A percentile compares a stretch with the other conserved stretches of the same genome.
Evolutionary conservation across 176 grass and related monocot species (phyloP).

Genomic region (Phyllostachys edulis): DNA sequence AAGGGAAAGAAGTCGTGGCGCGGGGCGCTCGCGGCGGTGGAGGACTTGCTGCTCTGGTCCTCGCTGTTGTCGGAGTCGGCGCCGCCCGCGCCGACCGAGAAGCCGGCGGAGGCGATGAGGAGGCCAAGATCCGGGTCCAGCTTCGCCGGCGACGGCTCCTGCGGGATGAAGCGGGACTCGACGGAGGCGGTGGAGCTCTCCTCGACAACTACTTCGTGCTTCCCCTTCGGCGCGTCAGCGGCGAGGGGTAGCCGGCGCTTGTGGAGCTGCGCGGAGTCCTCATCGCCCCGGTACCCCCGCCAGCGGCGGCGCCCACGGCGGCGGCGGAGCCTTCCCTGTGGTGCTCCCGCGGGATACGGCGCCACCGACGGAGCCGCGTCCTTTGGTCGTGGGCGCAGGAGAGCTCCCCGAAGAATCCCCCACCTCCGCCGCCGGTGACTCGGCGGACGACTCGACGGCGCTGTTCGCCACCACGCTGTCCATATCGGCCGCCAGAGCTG

Average conservation of each 20-base stretch:
- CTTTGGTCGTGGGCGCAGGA: conserved; percentile 11
- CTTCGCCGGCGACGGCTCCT: not conserved
- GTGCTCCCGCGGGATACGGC: conserved; percentile 51
- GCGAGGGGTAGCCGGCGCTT: conserved; percentile 46
- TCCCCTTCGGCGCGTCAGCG: conserved; percentile 21
- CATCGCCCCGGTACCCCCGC: not conserved
- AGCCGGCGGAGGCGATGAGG: conserved; percentile 40
- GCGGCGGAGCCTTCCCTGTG: conserved; percentile 1
- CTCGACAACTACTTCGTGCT: conserved; percentile 25
- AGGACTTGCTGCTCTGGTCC: conserved; percentile 62
- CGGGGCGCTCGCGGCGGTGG: conserved; percentile 55
- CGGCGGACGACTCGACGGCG: not conserved
- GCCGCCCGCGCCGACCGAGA: conserved; percentile 54
- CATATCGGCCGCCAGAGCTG: not conserved
- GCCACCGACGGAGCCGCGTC: conserved; percentile 48
- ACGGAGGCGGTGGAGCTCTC: conserved; percentile 62
- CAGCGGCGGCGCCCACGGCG: not conserved
- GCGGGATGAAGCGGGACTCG: conserved; percentile 46
- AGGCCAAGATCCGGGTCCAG: conserved; percentile 41
- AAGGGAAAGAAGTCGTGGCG: conserved; percentile 14
- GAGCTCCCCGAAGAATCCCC: not conserved
- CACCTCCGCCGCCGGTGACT: not conserved
- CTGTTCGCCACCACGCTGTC: not conserved
- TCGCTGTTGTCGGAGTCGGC: conserved; percentile 70
- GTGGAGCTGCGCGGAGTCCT: conserved; percentile 39